Evolutionary conservation across 768 basidiomycete genomes (phyloP).

Genomic region (Suillus lakei): DNA sequence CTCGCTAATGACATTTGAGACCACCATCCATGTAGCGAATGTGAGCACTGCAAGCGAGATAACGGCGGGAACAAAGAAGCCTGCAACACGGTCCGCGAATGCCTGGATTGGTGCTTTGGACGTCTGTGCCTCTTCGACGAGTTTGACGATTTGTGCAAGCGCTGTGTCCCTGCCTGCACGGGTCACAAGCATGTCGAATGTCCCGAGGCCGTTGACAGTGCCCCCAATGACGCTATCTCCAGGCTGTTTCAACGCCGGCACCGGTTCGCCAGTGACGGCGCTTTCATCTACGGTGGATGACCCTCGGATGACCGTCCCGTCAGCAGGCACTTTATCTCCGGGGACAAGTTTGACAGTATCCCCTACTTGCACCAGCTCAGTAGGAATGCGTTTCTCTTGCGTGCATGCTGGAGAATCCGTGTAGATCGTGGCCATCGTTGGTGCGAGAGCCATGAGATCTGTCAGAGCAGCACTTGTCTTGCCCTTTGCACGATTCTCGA

Average conservation of each 20-base stretch:
- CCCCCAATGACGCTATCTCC: slow-evolving; percentile 94
- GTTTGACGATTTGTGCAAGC: slow-evolving; percentile 91
- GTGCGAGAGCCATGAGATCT: slow-evolving; percentile 93
- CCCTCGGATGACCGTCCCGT: slow-evolving; percentile 88
- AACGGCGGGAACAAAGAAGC: slow-evolving; percentile 93
- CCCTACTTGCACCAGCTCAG: slow-evolving; percentile 93
- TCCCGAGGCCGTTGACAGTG: slow-evolving; percentile 96
- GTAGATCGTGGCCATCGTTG: slow-evolving; percentile 95
- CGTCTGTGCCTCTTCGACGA: slow-evolving; percentile 98
- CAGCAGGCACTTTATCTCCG: slow-evolving; percentile 95
- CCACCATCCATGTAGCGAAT: slow-evolving; percentile 81
- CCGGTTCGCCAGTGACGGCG: slow-evolving; percentile 93
- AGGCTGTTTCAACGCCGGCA: slow-evolving; percentile 82
- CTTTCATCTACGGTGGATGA: slow-evolving; percentile 93
- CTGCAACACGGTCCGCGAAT: slow-evolving; percentile 93
- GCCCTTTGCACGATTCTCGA: slow-evolving; percentile 97
- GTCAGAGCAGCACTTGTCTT: slow-evolving; percentile 96
- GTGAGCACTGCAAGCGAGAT: slow-evolving; percentile 82
- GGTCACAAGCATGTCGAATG: slow-evolving; percentile 94
- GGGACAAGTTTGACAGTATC: slow-evolving; percentile 94
- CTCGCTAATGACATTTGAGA: slow-evolving; percentile 62
- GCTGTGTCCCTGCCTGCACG: slow-evolving; percentile 97
- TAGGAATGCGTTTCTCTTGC: slow-evolving; percentile 88
- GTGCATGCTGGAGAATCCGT: slow-evolving; percentile 81
- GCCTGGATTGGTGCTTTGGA: slow-evolving; percentile 98